These are phyloP conservation scores for Anisodus tanguticus DNA, from an alignment of 257 asterid species.

Conservation along the genomic window DNA sequence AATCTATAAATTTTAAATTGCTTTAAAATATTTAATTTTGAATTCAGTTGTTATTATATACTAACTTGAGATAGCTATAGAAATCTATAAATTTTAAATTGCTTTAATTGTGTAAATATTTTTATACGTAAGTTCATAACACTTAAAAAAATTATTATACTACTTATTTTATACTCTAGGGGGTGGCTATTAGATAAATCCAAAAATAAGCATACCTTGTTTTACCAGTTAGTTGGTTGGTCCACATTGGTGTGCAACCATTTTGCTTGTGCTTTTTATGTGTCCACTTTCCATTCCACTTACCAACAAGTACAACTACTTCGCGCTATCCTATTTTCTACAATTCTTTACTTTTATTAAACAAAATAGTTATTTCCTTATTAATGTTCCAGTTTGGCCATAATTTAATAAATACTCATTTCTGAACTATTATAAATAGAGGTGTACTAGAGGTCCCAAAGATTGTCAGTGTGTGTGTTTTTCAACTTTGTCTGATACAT, in stretches of 20 bases:
- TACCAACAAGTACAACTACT: background rate
- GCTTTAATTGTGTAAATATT: background rate
- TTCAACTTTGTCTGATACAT: slow-evolving; percentile 28
- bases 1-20: too few species aligned
- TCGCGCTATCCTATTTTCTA: slow-evolving; percentile 30
- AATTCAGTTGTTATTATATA: too few species aligned
- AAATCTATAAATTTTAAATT: too few species aligned
- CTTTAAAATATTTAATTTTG: background rate
- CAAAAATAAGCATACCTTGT: slow-evolving; percentile 32
- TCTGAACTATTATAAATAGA: slow-evolving; percentile 50
- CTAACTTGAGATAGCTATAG: too few species aligned
- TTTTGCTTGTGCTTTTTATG: slow-evolving; percentile 15
- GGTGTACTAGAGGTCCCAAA: background rate
- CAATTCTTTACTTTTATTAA: background rate
- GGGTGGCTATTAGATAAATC: background rate
- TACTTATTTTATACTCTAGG: background rate
- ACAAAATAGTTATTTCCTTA: background rate
- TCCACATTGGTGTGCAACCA: slow-evolving; percentile 36
- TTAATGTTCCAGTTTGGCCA: background rate
- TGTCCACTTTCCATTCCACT: slow-evolving; percentile 15
- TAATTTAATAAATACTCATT: background rate
- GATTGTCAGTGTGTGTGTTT: slow-evolving; percentile 29
- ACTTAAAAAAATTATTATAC: background rate
- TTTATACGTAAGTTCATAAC: background rate
- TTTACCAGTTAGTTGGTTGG: slow-evolving; percentile 41